Conservation (phyloP, 129 eudicot genomes). For the carrot (Daucus carota) region DNA sequence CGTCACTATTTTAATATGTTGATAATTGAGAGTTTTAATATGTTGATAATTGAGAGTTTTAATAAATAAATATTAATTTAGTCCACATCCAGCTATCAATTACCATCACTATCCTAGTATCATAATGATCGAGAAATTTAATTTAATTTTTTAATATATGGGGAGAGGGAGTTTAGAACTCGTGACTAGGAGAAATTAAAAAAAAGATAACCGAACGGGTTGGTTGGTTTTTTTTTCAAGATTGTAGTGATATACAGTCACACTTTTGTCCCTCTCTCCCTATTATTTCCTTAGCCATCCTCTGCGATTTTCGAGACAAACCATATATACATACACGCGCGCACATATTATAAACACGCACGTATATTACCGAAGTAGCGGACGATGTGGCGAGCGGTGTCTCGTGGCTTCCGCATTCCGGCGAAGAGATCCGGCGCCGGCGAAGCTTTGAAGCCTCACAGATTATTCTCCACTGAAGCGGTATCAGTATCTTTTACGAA, state of each 20-base stretch:
- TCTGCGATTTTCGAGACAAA: not conserved
- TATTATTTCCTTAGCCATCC: not conserved
- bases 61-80: too few species aligned
- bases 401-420: constrained; percentile 11
- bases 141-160: too few species aligned
- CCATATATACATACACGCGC: not conserved
- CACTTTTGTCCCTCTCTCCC: not conserved
- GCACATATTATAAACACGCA: not conserved
- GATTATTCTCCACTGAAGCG: constrained; percentile 5
- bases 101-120: too few species aligned
- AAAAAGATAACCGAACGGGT: too few species aligned
- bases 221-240: too few species aligned
- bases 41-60: too few species aligned
- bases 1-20: too few species aligned
- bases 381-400: constrained; percentile 9
- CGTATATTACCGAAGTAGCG: not conserved
- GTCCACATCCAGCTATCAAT: too few species aligned
- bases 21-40: too few species aligned
- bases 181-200: too few species aligned
- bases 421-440: constrained; percentile 8
- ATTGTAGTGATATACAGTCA: not conserved
- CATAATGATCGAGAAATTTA: too few species aligned
- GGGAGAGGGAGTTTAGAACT: too few species aligned
- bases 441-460: not conserved
- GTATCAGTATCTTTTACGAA: not conserved